Base-by-base conservation (phyloP, 2,329 filamentous ascomycete species). In the Ramularia collo-cygni region DNA sequence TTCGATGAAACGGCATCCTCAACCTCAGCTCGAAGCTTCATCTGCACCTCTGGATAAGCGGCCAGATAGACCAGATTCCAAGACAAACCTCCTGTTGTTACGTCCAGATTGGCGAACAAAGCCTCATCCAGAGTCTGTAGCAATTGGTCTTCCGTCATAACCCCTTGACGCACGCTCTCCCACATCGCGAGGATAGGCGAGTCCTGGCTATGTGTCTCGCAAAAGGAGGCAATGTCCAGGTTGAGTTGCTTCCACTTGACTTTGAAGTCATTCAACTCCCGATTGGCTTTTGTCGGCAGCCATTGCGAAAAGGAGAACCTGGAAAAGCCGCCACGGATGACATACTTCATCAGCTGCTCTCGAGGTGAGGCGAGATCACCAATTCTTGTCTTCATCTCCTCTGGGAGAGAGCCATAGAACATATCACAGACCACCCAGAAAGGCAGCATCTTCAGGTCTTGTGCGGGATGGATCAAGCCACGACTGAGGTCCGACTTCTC, bases 91-190 rank as follows among this genome's bases (percentile, higher is more conserved):
- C 65, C 64, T 2, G 61, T 61, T 0, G 67, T 69, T 7, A 72
- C 68, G 42, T 72, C 69, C 1, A 72, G 56, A 42, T 72, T 71
- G 2, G 66, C 68, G 42, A 63, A 72, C 0, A 72, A 58, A 30
- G 61, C 60, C 48, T 72, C 69, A 43, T 72, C 67, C 4, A 71
- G 48, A 0, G 69, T 71, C 19, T 69, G 68, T 1, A 64, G 51
- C 13, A 28, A 13, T 14, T 14, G 2, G 65, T 60, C 52, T 9
- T 37, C 38, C 1, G 41, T 51, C 14, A 64, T 51, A 4, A 37
- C 21, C 1, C 60, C 57, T 5, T 50, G n/a, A n/a, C 8, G 14
- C 10, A 24, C 21, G 10, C 21, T 6, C 10, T 10, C 10, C 21
- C 21, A 24, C 21, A 24, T 24, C 6, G 21, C 21, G 10, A 24